Base-by-base conservation (phyloP, 345 rosid species). In the Eucalyptus pauciflora region DNA sequence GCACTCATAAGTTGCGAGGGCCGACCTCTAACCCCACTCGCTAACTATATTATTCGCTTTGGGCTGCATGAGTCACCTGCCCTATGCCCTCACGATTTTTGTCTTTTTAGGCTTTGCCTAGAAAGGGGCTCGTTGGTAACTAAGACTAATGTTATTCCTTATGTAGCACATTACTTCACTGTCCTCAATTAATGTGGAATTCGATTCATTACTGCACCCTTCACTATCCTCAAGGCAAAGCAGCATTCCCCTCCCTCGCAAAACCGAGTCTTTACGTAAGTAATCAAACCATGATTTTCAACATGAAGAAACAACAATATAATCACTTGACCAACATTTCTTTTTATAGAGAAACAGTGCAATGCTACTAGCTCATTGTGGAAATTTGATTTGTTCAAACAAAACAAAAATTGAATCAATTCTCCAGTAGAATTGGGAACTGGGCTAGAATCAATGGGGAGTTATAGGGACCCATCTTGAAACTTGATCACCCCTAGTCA, bases 391-490 rank as follows among this genome's bases (percentile, higher is more conserved):
- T 16, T 31, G 37, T 31, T 69, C 18, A 15, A 16, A 15, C 22
- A 31, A 69, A 69, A 69, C 12, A 16, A 69, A 69, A 69, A 4
- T 16, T 37, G 46, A 4, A 71, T 71, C 2, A 10, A 12, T 71
- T 71, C 13, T 41, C 43, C 2, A 69, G 80, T 33, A 69, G 24
- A 33, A 69, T 4, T 2, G 1, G 4, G 4, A 33, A 33, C 17
- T 41, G 1, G 7, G 11, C 11, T 0, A 31, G 3, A 69, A 69
- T 5, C 76, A 64, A 37, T 1, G 4, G 7, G 2, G 46, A 71
- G 11, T 33, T 15, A 33, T 3, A 71, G 2, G 13, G 7, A 37
- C 13, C 80, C 14, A 71, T 5, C 81, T 2, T 71, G 7, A 37
- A 71, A 71, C 24, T 6, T 10, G 2, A 71, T 71, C 45, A 71